These are phyloP conservation scores for Hypoxylon sp. DNA, from an alignment of 2,329 filamentous ascomycete species.

Conservation along the genomic window DNA sequence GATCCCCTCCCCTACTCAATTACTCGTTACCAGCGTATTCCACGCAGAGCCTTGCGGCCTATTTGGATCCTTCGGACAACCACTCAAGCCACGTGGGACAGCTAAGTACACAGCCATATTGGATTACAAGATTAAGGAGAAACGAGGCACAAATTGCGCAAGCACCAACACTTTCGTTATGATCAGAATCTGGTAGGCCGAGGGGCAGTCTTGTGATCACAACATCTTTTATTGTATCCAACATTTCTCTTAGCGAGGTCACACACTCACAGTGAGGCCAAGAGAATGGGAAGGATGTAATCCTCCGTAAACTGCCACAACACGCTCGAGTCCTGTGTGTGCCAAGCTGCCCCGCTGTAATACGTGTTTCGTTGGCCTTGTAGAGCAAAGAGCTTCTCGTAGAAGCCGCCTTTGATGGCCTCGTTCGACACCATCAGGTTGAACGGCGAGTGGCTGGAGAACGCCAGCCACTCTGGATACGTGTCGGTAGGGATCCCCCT, in stretches of 20 bases:
- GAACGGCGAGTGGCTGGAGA: conserved; percentile 13
- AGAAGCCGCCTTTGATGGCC: conserved; percentile 26
- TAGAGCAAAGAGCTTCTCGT: conserved; percentile 17
- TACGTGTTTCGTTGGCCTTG: conserved; percentile 29
- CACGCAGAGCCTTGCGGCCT: neutral
- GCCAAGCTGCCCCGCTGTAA: conserved; percentile 28
- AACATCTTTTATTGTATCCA: neutral
- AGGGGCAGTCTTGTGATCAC: neutral
- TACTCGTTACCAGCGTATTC: neutral
- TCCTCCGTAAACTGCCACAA: conserved; percentile 31
- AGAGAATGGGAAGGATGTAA: conserved; percentile 21
- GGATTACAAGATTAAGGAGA: neutral
- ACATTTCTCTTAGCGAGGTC: neutral
- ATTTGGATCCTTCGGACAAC: neutral
- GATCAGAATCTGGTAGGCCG: neutral
- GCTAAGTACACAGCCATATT: neutral
- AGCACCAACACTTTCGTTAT: neutral
- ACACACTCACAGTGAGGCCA: conserved; percentile 8
- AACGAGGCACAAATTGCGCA: neutral
- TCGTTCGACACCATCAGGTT: conserved; percentile 13
- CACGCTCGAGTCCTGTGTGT: conserved; percentile 25
- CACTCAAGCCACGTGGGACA: neutral
- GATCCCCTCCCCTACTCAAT: neutral
- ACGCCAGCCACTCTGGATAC: conserved; percentile 13
- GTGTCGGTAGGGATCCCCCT: conserved; percentile 8